Conservation (phyloP, 371 early-diverging fungal species). For the Nematocida major region DNA sequence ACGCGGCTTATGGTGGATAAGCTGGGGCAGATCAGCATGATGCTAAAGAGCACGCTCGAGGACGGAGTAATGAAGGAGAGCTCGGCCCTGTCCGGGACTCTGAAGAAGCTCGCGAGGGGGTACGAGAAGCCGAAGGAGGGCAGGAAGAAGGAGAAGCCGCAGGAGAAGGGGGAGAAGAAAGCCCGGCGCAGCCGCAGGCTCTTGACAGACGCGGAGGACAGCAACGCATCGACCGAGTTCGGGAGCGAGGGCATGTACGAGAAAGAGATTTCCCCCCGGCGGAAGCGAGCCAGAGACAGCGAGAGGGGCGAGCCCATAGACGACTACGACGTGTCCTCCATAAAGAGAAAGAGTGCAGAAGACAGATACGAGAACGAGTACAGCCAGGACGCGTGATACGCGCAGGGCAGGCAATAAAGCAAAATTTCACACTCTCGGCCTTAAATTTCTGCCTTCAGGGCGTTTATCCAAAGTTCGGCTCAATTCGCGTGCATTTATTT, state of each 20-base stretch:
- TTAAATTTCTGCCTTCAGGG: no score
- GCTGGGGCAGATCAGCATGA: neutral
- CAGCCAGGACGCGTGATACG: neutral
- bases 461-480: no score
- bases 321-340: neutral
- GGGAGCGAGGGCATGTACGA: no score
- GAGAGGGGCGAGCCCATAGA: no score
- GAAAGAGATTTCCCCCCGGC: no score
- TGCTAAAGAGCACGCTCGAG: neutral
- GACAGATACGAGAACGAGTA: slow-evolving; percentile 1
- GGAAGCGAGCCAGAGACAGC: no score
- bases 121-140: neutral
- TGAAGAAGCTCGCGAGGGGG: neutral
- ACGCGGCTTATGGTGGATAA: neutral
- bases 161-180: neutral
- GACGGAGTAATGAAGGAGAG: neutral
- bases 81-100: neutral
- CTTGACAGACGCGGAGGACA: no score
- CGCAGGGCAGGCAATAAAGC: no score
- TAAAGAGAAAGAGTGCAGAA: neutral
- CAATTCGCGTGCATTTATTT: no score
- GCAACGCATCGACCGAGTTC: no score
- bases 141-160: neutral
- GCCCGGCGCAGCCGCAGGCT: neutral
- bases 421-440: no score